Percentiles rank a stretch among this genome's conserved stretches.
Evolutionary conservation across 352 stramenopile genomes (phyloP).

Genomic region (Phytophthora sp.): DNA sequence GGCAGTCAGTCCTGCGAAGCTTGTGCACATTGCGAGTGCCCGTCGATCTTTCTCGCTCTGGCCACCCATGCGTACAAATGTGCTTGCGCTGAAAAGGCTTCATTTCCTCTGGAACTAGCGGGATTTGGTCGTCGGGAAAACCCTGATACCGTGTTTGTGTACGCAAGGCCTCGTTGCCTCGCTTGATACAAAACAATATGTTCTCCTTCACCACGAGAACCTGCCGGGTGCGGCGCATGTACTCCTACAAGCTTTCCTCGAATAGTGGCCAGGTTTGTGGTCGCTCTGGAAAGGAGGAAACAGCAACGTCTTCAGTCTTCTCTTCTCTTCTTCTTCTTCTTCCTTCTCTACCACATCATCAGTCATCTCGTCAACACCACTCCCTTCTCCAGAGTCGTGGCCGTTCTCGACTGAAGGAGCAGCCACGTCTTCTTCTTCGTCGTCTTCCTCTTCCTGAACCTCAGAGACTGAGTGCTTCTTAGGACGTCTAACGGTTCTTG

Average conservation of each 20-base stretch:
- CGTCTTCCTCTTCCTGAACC: too few relatives aligned
- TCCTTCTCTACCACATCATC: too few relatives aligned
- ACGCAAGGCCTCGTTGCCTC: neutral
- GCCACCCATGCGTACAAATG: slow-evolving; percentile 9
- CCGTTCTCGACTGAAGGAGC: too few relatives aligned
- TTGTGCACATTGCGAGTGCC: slow-evolving; percentile 1
- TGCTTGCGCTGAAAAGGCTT: neutral
- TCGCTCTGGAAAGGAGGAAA: neutral
- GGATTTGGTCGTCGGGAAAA: neutral
- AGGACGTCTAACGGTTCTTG: too few relatives aligned
- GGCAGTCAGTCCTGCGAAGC: neutral
- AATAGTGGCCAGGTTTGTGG: neutral
- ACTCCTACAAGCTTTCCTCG: neutral
- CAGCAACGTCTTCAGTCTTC: too few relatives aligned
- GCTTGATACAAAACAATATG: neutral
- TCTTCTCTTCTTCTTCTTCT: too few relatives aligned
- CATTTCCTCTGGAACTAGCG: neutral
- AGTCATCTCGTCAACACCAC: too few relatives aligned
- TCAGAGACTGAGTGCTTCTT: too few relatives aligned
- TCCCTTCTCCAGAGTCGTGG: too few relatives aligned
- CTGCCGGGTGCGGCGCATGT: neutral
- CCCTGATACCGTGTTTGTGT: neutral
- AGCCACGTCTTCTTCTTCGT: too few relatives aligned
- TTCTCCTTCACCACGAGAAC: neutral
- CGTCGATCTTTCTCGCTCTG: neutral